Percentiles rank a stretch among this genome's conserved stretches.
Conservation (phyloP, 768 basidiomycete genomes). For the Psilocybe azurescens region DNA sequence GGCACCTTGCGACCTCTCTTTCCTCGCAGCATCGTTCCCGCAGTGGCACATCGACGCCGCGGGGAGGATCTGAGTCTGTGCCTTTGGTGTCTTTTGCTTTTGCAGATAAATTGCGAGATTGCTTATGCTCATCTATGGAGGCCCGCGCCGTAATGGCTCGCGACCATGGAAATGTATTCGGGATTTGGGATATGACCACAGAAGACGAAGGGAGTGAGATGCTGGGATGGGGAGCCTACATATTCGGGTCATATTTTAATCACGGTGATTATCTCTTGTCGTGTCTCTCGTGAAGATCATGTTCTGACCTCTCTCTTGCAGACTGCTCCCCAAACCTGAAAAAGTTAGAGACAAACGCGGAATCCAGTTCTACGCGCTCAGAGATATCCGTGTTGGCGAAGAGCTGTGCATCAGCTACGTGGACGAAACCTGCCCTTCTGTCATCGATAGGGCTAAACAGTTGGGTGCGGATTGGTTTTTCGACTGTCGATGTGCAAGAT, state of each 20-base stretch:
- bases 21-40: background rate
- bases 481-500: slow-evolving; percentile 53
- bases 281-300: background rate
- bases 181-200: slow-evolving; percentile 63
- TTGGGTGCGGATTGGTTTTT: slow-evolving; percentile 63
- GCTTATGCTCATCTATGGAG: slow-evolving; percentile 43
- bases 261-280: slow-evolving; percentile 50
- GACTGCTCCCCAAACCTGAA: slow-evolving; percentile 59
- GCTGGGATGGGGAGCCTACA: slow-evolving; percentile 70
- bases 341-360: slow-evolving; percentile 46
- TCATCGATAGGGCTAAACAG: slow-evolving; percentile 42
- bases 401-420: slow-evolving; percentile 65
- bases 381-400: slow-evolving; percentile 50
- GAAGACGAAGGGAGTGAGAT: slow-evolving; percentile 58
- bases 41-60: background rate
- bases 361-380: slow-evolving; percentile 51
- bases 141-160: slow-evolving; percentile 61
- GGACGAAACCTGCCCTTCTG: slow-evolving; percentile 28
- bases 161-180: slow-evolving; percentile 72
- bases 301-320: slow-evolving; percentile 24
- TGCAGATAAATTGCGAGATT: slow-evolving; percentile 26
- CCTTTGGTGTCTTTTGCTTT: slow-evolving; percentile 6
- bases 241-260: slow-evolving; percentile 70
- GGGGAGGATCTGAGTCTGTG: background rate
- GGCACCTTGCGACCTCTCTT: slow-evolving; percentile 29